Evolutionary conservation across 805 yeast species (phyloP).

Genomic region (Wickerhamiella brachini): DNA sequence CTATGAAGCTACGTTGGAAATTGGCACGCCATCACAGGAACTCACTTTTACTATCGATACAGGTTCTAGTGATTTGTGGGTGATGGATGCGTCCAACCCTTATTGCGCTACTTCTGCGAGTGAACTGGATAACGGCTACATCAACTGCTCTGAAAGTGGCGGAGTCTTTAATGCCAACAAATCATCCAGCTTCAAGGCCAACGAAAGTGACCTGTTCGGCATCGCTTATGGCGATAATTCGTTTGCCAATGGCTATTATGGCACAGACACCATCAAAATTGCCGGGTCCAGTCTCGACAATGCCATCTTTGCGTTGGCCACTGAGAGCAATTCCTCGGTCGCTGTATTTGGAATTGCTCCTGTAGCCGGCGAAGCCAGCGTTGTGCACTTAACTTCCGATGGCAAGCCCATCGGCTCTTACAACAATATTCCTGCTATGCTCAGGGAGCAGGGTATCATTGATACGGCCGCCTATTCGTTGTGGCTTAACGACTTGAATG

Average conservation of each 20-base stretch:
- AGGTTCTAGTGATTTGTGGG: slow-evolving; percentile 68
- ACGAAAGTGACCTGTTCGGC: slow-evolving; percentile 10
- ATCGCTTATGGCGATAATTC: slow-evolving; percentile 19
- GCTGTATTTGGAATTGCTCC: slow-evolving; percentile 27
- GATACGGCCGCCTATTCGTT: slow-evolving; percentile 32
- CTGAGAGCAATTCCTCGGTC: slow-evolving; percentile 40
- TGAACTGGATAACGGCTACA: too few relatives aligned
- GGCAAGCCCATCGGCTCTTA: slow-evolving; percentile 9
- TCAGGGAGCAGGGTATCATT: slow-evolving; percentile 30
- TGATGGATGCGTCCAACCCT: slow-evolving; percentile 27
- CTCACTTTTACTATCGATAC: slow-evolving; percentile 52
- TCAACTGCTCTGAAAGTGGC: neutral
- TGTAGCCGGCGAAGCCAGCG: slow-evolving; percentile 18
- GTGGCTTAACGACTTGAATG: slow-evolving; percentile 26
- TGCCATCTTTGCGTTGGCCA: slow-evolving; percentile 60
- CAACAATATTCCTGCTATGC: slow-evolving; percentile 22
- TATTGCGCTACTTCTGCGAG: neutral
- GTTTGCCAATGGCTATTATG: slow-evolving; percentile 35
- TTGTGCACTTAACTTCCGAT: slow-evolving; percentile 1
- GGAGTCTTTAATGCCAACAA: slow-evolving; percentile 11
- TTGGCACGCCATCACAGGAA: slow-evolving; percentile 47
- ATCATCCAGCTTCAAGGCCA: slow-evolving; percentile 16
- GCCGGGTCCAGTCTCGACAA: slow-evolving; percentile 33
- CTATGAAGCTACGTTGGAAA: slow-evolving; percentile 22
- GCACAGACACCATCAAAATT: slow-evolving; percentile 40